A percentile compares a stretch with the other conserved stretches of the same genome.
Conservation (phyloP, 345 rosid species). For the Stellera chamaejasme region DNA sequence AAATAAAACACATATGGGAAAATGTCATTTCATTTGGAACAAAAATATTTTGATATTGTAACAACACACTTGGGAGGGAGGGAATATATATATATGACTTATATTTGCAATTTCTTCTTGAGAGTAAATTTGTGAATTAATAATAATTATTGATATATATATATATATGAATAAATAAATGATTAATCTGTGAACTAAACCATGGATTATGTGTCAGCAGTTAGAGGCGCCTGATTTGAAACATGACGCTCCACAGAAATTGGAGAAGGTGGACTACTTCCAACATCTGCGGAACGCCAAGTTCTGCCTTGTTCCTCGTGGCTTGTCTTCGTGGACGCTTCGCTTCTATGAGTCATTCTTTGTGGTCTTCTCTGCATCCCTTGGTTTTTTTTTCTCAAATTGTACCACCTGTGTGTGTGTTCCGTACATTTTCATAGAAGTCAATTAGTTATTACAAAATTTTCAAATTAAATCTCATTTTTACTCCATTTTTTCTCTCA, state of each 20-base stretch:
- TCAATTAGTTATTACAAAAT: too few relatives aligned
- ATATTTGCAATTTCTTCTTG: too few relatives aligned
- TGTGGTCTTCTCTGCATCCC: constrained; percentile 41
- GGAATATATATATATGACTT: too few relatives aligned
- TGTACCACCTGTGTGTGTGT: background rate
- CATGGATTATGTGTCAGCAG: constrained; percentile 27
- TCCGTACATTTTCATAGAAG: too few relatives aligned
- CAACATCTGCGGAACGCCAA: constrained; percentile 82
- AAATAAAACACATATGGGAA: too few relatives aligned
- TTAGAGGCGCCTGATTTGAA: constrained; percentile 89
- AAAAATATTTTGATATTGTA: too few relatives aligned
- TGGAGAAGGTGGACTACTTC: constrained; percentile 73
- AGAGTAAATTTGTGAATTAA: too few relatives aligned
- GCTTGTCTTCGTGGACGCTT: constrained; percentile 97
- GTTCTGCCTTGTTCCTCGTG: constrained; percentile 96
- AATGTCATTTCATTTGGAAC: too few relatives aligned
- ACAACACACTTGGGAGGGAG: too few relatives aligned
- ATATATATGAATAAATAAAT: too few relatives aligned
- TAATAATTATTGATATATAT: too few relatives aligned
- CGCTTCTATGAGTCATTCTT: constrained; percentile 88
- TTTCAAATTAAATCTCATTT: background rate
- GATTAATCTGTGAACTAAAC: too few relatives aligned
- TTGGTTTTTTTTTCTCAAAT: constrained; percentile 12
- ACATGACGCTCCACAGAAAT: constrained; percentile 71
- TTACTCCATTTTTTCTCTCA: background rate